phyloP scores from a whole-genome alignment of 768 basidiomycete species.

The Strobilomyces confusus region DNA sequence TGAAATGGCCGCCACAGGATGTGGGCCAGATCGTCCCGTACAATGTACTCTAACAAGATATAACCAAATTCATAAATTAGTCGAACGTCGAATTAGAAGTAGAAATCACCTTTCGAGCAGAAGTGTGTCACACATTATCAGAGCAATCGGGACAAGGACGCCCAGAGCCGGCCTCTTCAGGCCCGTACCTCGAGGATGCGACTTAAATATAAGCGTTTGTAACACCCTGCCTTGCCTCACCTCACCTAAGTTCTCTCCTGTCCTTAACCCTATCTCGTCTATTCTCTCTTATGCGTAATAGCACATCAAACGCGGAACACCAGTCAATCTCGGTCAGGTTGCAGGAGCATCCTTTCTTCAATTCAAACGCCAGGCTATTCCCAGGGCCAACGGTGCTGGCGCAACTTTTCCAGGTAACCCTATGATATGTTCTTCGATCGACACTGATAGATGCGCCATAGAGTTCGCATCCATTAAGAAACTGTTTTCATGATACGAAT shows the following conservation, averaged over 20 bases:
- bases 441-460: neutral
- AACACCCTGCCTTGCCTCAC: neutral
- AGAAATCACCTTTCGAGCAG: neutral
- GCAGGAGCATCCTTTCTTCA: neutral
- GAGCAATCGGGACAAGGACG: no score
- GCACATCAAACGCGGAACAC: neutral
- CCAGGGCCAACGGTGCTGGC: neutral
- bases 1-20: neutral
- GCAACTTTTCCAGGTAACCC: neutral
- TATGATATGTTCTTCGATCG: neutral
- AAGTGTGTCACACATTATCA: no score
- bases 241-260: no score
- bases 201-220: constrained; percentile 4
- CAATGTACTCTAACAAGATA: neutral
- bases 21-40: neutral
- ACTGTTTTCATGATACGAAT: neutral
- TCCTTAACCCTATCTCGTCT: neutral
- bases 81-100: neutral
- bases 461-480: neutral
- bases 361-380: neutral
- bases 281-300: neutral
- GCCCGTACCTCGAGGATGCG: neutral
- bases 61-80: neutral
- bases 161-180: neutral
- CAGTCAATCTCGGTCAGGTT: neutral